A percentile compares a stretch with the other conserved stretches of the same genome.
These are phyloP conservation scores for Suillus occidentalis DNA, from an alignment of 768 basidiomycete genomes.

Conservation along the genomic window DNA sequence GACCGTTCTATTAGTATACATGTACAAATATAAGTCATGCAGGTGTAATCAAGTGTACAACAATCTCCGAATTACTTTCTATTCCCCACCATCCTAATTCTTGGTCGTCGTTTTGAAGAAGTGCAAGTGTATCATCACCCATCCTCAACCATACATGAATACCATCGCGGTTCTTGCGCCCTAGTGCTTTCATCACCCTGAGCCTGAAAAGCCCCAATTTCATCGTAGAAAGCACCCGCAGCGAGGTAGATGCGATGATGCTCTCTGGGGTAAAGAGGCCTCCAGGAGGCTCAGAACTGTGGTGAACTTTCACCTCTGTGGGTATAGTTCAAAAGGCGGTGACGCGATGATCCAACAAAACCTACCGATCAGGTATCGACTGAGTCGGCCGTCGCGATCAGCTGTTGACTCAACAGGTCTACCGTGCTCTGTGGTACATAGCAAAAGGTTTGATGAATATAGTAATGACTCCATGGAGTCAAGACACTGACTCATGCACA, in stretches of 20 bases:
- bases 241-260: constrained; percentile 21
- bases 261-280: constrained; percentile 19
- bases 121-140: constrained; percentile 45
- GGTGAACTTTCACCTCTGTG: constrained; percentile 33
- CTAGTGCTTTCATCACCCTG: constrained; percentile 57
- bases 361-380: constrained; percentile 62
- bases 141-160: constrained; percentile 58
- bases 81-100: constrained; percentile 74
- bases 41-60: constrained; percentile 18
- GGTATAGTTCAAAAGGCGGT: constrained; percentile 11
- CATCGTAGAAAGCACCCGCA: constrained; percentile 72
- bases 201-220: constrained; percentile 59
- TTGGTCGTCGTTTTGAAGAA: constrained; percentile 51
- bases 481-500: constrained; percentile 57
- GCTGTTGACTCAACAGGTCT: constrained; percentile 40
- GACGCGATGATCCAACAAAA: constrained; percentile 5
- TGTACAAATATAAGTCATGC: background rate
- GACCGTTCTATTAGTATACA: constrained; percentile 9
- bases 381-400: constrained; percentile 50
- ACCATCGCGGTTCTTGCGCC: constrained; percentile 27
- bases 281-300: constrained; percentile 17
- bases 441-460: constrained; percentile 6
- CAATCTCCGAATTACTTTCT: constrained; percentile 48
- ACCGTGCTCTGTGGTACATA: constrained; percentile 52
- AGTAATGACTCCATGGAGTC: constrained; percentile 7